These are phyloP conservation scores for Vanrija sp. DNA, from an alignment of 1,284 basidiomycete genomes.

Conservation along the genomic window DNA sequence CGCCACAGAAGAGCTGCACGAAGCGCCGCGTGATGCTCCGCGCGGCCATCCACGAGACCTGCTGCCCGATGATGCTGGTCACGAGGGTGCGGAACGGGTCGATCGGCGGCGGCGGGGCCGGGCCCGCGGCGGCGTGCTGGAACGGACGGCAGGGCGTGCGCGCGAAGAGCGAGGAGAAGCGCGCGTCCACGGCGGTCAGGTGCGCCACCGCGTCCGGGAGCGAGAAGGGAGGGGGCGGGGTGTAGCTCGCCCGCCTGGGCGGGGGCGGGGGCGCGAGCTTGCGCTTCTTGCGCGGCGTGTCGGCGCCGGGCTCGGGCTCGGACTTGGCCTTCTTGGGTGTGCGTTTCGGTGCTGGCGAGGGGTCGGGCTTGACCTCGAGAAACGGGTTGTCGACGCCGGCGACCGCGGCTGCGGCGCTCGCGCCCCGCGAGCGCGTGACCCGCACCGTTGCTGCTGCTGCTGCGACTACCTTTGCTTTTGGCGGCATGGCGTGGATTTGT, in stretches of 20 bases:
- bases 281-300: neutral
- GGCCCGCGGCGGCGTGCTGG: constrained; percentile 1
- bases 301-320: neutral
- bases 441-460: no score
- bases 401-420: no score
- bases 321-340: neutral
- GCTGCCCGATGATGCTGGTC: constrained; percentile 73
- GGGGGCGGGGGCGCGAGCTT: neutral
- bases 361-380: neutral
- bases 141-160: constrained; percentile 37
- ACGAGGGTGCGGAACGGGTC: constrained; percentile 57
- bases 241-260: neutral
- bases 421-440: no score
- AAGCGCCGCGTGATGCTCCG: constrained; percentile 81
- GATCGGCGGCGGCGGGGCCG: constrained; percentile 6
- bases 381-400: no score
- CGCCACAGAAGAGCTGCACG: constrained; percentile 64
- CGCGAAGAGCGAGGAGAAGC: constrained; percentile 66
- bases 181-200: constrained; percentile 62
- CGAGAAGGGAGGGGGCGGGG: constrained; percentile 54
- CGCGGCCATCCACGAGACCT: constrained; percentile 88
- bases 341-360: neutral
- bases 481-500: no score
- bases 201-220: constrained; percentile 70
- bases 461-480: no score